Conservation (phyloP, 139 green algal species). For the Ostreobium quekettii region DNA sequence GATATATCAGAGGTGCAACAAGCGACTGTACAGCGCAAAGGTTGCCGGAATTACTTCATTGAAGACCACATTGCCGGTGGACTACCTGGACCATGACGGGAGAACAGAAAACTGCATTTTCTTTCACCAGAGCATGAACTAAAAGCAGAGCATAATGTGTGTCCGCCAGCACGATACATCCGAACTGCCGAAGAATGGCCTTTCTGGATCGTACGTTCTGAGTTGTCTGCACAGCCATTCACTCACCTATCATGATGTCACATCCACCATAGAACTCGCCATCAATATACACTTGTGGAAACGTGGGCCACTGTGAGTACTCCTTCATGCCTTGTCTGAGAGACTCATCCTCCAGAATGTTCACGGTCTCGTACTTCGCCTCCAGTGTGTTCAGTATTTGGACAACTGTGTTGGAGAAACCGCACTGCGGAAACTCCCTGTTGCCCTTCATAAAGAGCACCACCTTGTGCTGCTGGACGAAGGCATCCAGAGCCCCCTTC, state of each 20-base stretch:
- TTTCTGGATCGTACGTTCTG: too few species aligned
- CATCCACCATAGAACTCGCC: slow-evolving; percentile 92
- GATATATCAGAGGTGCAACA: too few species aligned
- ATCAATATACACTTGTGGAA: slow-evolving; percentile 83
- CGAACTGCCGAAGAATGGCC: too few species aligned
- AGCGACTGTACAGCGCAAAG: too few species aligned
- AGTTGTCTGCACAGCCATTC: too few species aligned
- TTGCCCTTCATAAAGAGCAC: slow-evolving; percentile 93
- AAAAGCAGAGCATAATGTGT: slow-evolving; percentile 12
- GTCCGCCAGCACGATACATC: slow-evolving; percentile 31
- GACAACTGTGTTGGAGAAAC: slow-evolving; percentile 91
- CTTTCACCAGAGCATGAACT: slow-evolving; percentile 6
- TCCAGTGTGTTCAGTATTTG: slow-evolving; percentile 75
- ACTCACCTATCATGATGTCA: slow-evolving; percentile 89
- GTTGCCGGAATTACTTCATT: too few species aligned
- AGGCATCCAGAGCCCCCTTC: slow-evolving; percentile 53
- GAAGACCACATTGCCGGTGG: too few species aligned
- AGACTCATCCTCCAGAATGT: slow-evolving; percentile 88
- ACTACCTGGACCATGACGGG: too few species aligned
- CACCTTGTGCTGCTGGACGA: slow-evolving; percentile 66
- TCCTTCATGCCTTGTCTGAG: slow-evolving; percentile 83
- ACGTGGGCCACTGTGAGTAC: slow-evolving; percentile 47
- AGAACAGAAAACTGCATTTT: slow-evolving; percentile 3
- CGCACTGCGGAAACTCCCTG: slow-evolving; percentile 83
- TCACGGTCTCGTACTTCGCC: slow-evolving; percentile 71